Percentiles rank a stretch among this genome's conserved stretches.
Evolutionary conservation across 208 protist species (phyloP).

Genomic region (Entamoeba histolytica): DNA sequence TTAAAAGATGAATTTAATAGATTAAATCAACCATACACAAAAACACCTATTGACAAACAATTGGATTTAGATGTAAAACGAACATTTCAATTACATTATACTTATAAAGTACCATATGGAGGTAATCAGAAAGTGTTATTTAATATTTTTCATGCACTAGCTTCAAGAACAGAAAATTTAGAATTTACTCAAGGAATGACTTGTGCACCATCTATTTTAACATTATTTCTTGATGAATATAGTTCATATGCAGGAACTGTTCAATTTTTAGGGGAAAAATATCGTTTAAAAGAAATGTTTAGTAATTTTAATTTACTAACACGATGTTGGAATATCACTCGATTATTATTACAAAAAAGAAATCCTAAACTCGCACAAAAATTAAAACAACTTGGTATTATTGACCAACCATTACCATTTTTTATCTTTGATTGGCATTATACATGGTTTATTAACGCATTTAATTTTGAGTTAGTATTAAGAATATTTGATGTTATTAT

Average conservation of each 20-base stretch:
- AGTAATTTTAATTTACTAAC: background rate
- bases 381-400: background rate
- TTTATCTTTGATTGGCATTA: background rate
- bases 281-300: background rate
- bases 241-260: background rate
- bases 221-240: background rate
- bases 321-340: background rate
- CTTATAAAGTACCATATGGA: background rate
- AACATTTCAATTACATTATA: background rate
- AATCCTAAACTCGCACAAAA: background rate
- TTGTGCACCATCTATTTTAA: background rate
- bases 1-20: background rate
- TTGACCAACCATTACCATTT: background rate
- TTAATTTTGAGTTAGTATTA: background rate
- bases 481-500: background rate
- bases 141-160: background rate
- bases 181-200: background rate
- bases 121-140: background rate
- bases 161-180: background rate
- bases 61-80: background rate
- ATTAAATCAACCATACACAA: background rate
- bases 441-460: background rate
- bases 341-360: background rate
- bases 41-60: background rate
- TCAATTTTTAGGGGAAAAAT: background rate